Evolutionary conservation across 495 filamentous ascomycete species (phyloP), one percentile per base, ranked within the genome.

Genomic region (Hyaloscypha bicolor): DNA sequence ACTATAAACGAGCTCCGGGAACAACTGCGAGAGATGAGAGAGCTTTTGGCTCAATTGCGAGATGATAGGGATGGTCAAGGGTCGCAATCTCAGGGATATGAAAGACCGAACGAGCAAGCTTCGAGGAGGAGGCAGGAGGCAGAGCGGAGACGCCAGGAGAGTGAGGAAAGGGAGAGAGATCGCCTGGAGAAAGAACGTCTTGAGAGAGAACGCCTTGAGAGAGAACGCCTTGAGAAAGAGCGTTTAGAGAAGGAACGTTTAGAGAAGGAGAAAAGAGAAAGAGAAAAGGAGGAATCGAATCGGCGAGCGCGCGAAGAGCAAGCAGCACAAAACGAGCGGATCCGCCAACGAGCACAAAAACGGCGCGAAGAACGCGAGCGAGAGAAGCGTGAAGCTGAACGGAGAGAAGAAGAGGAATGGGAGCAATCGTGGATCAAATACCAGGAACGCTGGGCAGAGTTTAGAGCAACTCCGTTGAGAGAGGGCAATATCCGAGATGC

Each of bases 361-460:
- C 8, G 9, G 35, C 60, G 64, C 12, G 64, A 67, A 56, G 69
- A 67, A 30, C 29, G 45, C n/a, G 69, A 64, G 30, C 55, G 64
- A 55, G 55, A 31, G 32, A 56, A 64, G 55, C 60, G 39, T 37
- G 64, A 67, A 57, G 59, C 51, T 14, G 60, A 55, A 29, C 31
- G 55, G 60, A 71, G 67, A 57, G 64, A 64, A 33, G 39, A 42
- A 55, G 61, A 63, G 56, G 69, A 71, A 51, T 67, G 64, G 64
- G 29, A 67, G 4, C 55, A 64, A 39, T 29, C 31, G 35, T 71
- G 69, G 69, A 53, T 19, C 22, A 67, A 56, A 16, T 71, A 71
- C 57, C 60, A 67, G 57, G 31, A 39, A 37, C 52, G 22, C 33
- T 71, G 69, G 69, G 42, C 33, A 3, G 4, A 37, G 0, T 67